A percentile compares a stretch with the other conserved stretches of the same genome.
Evolutionary conservation across 176 grass and related monocot genomes (phyloP).

Genomic region (Hordeum vulgare): MorexV3_pseudomolecules_assembly NC_058519.1:31771205-31771704

Average conservation of each 20-base stretch:
- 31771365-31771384: background rate
- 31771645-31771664: background rate
- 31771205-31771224: constrained; percentile 30
- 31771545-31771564: background rate
- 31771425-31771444: too few species aligned
- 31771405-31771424: too few species aligned
- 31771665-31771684: background rate
- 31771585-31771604: background rate
- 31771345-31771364: background rate
- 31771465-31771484: background rate
- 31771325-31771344: background rate
- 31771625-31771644: background rate
- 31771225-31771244: background rate
- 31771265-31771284: background rate
- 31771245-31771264: background rate
- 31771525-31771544: background rate
- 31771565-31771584: background rate
- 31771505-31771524: background rate
- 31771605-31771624: background rate
- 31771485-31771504: background rate
- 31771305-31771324: background rate
- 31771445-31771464: too few species aligned
- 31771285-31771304: background rate
- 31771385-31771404: too few species aligned
- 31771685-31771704: background rate